phyloP scores from a whole-genome alignment of 2,329 filamentous ascomycete genomes.

The Pseudocercospora cruenta region DNA sequence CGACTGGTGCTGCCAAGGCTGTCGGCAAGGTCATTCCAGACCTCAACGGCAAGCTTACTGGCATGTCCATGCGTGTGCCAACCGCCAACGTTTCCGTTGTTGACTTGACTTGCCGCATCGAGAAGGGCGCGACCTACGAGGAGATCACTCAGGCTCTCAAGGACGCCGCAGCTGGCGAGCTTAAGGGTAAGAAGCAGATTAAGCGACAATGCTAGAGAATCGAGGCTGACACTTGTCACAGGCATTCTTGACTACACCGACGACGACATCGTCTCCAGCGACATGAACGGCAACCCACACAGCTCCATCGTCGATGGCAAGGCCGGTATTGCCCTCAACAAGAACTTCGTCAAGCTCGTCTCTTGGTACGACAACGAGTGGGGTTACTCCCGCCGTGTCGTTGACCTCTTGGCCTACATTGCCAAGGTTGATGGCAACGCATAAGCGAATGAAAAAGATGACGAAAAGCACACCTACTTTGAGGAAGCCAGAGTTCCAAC shows the following conservation, averaged over 20 bases:
- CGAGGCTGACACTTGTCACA: slow-evolving; percentile 45
- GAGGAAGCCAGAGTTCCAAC: slow-evolving; percentile 7
- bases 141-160: slow-evolving; percentile 90
- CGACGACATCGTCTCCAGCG: slow-evolving; percentile 92
- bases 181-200: slow-evolving; percentile 70
- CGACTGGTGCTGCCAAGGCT: slow-evolving; percentile 99
- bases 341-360: slow-evolving; percentile 98
- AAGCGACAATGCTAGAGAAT: neutral
- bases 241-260: slow-evolving; percentile 93
- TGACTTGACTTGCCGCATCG: slow-evolving; percentile 89
- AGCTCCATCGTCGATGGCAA: slow-evolving; percentile 99
- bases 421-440: slow-evolving; percentile 44
- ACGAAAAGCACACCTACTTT: neutral
- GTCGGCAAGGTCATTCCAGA: slow-evolving; percentile 99
- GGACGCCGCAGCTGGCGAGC: slow-evolving; percentile 77
- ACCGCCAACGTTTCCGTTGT: slow-evolving; percentile 99
- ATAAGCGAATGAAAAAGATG: slow-evolving; percentile 25
- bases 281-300: slow-evolving; percentile 88
- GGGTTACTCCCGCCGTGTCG: slow-evolving; percentile 89
- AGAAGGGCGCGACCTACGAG: slow-evolving; percentile 86
- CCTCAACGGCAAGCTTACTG: slow-evolving; percentile 99
- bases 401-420: slow-evolving; percentile 52
- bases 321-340: slow-evolving; percentile 97
- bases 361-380: slow-evolving; percentile 91
- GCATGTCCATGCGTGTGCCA: slow-evolving; percentile 99